Evolutionary conservation across 805 yeast genomes (phyloP), one percentile per base, ranked within the genome.

Genomic region (Blastobotrys robertii): DNA sequence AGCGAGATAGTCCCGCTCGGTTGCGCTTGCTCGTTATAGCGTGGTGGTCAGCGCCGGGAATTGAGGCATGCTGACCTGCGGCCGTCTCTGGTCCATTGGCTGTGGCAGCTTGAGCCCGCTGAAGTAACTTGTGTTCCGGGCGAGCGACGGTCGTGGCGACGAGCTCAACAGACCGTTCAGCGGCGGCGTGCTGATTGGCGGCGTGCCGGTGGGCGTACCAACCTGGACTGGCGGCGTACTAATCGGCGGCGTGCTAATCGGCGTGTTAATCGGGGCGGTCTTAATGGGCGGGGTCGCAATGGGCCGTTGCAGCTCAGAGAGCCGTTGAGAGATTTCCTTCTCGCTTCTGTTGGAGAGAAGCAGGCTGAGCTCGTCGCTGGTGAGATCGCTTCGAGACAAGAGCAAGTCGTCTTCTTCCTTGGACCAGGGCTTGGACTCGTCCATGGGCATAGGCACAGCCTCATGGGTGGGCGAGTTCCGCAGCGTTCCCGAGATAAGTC

Each of bases 281-380:
- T 19, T 19, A 6, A 19, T 19, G 4, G 25, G 25, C 25, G 11
- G 13, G 3, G 38, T 32, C 25, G 39, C 10, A 2, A 41, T 28
- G 10, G 32, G 10, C 32, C 37, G 31, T 30, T 31, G 31, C 16
- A 46, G 42, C 36, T 49, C 45, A 16, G 13, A 8, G n/a, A 39
- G 28, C 6, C 54, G 46, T 12, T 31, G 16, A 19, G 33, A 15
- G 35, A 86, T 86, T 51, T 84, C 92, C n/a, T 68, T 68, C 56
- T 82, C 87, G 0, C 92, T 70, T 49, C 85, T 73, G 44, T 72
- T 73, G 11, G 92, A 90, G 35, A 86, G 65, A 41, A 86, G 62
- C 30, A 85, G 79, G 11, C 81, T 72, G 32, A 86, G 65, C 61
- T 86, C 95, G 12, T 80, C 81, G 53, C 81, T 70, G 30, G 81